These are phyloP conservation scores for Graphilbum ipis-grandicollis DNA, from an alignment of 2,329 filamentous ascomycete genomes.

Conservation along the genomic window DNA sequence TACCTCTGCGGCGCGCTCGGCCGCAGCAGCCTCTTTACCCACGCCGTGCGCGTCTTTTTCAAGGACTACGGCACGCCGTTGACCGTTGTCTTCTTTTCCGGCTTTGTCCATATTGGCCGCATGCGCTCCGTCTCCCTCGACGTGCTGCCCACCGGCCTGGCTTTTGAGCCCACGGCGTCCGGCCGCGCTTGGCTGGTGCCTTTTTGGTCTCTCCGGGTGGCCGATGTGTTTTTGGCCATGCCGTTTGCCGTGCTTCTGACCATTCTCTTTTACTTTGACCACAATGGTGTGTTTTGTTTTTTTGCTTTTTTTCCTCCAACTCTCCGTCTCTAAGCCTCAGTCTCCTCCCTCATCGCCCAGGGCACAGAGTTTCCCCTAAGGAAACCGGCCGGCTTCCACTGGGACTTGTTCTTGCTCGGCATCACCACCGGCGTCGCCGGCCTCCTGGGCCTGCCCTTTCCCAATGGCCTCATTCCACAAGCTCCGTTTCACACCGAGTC, in stretches of 20 bases:
- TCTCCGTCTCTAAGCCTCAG: conserved; percentile 19
- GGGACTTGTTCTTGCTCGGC: conserved; percentile 69
- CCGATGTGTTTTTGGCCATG: conserved; percentile 67
- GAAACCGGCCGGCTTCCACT: conserved; percentile 73
- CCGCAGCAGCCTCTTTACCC: conserved; percentile 52
- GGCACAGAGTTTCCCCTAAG: conserved; percentile 67
- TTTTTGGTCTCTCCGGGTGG: conserved; percentile 61
- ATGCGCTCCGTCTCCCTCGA: conserved; percentile 57
- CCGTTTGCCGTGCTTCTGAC: conserved; percentile 74
- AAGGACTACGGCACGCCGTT: conserved; percentile 81
- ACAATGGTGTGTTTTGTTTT: conserved; percentile 44
- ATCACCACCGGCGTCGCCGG: conserved; percentile 61
- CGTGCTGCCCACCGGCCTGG: conserved; percentile 55
- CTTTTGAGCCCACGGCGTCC: conserved; percentile 59
- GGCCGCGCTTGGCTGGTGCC: conserved; percentile 61
- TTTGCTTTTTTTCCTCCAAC: not conserved
- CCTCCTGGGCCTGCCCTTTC: conserved; percentile 61
- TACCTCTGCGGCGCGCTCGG: conserved; percentile 61
- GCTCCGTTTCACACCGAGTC: conserved; percentile 69
- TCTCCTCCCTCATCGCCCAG: conserved; percentile 68
- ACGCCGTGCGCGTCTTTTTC: conserved; percentile 62
- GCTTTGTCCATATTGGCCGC: conserved; percentile 72
- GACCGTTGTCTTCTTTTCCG: conserved; percentile 74
- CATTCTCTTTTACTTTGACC: conserved; percentile 78
- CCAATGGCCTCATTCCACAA: conserved; percentile 70